Base-by-base conservation (phyloP, 768 basidiomycete species). In the Suillus clintonianus region DNA sequence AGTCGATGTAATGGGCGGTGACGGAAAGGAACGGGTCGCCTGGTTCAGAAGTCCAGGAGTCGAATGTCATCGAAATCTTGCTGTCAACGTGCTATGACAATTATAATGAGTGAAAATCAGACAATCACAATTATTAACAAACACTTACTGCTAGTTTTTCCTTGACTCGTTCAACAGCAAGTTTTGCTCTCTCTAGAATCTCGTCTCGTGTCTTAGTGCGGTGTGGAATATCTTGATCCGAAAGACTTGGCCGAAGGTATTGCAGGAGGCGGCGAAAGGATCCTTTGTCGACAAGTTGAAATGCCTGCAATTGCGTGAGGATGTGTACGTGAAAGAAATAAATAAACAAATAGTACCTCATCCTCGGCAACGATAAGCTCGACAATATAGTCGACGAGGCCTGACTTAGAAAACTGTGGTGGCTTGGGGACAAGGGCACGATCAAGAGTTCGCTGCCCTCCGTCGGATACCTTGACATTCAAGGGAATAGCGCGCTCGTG, bases 11-110 rank as follows among this genome's bases (percentile, higher is more conserved):
- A 36, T 67, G 68, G 1, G 64, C 64, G 0, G 68, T 69, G 32
- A 69, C 59, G 5, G 67, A 62, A 39, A 68, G 54, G 55, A 67
- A 61, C 5, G 66, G 65, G 37, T 64, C 61, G 19, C 68, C 58
- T 4, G 34, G 34, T 7, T 64, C 57, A 1, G 68, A 69, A 39
- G 41, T 64, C 66, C 69, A 61, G 3, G 45, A 51, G 61, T 69
- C 63, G 22, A 67, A 63, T 4, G 62, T 65, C 22, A 61, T 17
- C 0, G 48, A 57, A 14, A 61, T 41, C 24, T 41, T 37, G 43
- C 57, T 59, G 37, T 59, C 57, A 39, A 39, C 14, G 3, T 59
- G 57, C 57, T 34, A 59, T 4, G 37, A 59, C 24, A 27, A 59
- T 27, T 5, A 24, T 39, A 59, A 43, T 41, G 57, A 32, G 43